Evolutionary conservation across 2,329 filamentous ascomycete genomes (phyloP).

Genomic region (Trichophyton verrucosum): DNA sequence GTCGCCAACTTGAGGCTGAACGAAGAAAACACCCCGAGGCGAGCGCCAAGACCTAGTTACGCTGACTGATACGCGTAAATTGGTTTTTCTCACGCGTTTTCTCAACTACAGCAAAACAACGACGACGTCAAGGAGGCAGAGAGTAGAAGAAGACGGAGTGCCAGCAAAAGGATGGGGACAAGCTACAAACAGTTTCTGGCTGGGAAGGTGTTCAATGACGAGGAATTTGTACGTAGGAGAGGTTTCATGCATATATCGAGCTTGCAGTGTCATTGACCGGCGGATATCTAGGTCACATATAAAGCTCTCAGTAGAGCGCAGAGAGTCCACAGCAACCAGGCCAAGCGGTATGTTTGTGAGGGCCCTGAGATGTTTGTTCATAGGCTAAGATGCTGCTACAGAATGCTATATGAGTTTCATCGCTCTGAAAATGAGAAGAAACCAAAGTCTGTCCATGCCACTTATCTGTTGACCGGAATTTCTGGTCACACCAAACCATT

Average conservation of each 20-base stretch:
- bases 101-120: not conserved
- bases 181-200: constrained; percentile 63
- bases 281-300: constrained; percentile 60
- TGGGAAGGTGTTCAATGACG: constrained; percentile 62
- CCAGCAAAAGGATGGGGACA: constrained; percentile 22
- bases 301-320: constrained; percentile 69
- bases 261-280: constrained; percentile 9
- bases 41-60: constrained; percentile 23
- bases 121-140: not conserved
- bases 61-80: constrained; percentile 34
- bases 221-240: constrained; percentile 48
- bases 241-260: not conserved
- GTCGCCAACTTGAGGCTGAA: not conserved
- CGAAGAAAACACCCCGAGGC: not conserved
- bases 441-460: constrained; percentile 67
- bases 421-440: constrained; percentile 62
- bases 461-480: constrained; percentile 72
- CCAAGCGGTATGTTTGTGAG: constrained; percentile 59
- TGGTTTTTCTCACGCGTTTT: constrained; percentile 22
- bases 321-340: constrained; percentile 71
- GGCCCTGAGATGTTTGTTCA: not conserved
- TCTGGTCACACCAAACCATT: constrained; percentile 34
- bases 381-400: constrained; percentile 24
- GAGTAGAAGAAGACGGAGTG: not conserved
- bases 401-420: constrained; percentile 81